These are phyloP conservation scores for Platanthera zijinensis DNA, from an alignment of 106 monocot species.

Conservation along the genomic window DNA sequence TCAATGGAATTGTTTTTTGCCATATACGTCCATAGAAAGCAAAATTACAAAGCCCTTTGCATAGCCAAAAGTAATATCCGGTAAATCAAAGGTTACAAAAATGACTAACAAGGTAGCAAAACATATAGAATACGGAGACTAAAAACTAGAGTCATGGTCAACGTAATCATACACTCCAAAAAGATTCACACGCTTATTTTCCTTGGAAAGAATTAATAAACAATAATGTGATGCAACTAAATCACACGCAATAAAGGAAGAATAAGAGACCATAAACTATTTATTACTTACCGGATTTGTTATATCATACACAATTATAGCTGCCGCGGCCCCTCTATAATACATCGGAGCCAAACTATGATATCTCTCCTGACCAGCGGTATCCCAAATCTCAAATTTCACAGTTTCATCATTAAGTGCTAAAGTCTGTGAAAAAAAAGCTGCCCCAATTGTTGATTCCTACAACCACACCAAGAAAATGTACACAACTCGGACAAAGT, in stretches of 20 bases:
- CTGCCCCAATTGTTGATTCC: slow-evolving; percentile 96
- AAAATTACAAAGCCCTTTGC: too few species aligned
- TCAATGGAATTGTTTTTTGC: too few species aligned
- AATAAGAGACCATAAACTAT: not conserved
- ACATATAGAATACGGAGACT: not conserved
- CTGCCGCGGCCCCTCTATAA: slow-evolving; percentile 91
- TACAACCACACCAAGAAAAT: slow-evolving; percentile 10
- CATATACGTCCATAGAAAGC: too few species aligned
- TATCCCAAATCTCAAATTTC: slow-evolving; percentile 98
- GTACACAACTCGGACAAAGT: not conserved
- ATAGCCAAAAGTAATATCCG: not conserved
- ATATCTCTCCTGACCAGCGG: slow-evolving; percentile 97
- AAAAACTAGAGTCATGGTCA: not conserved
- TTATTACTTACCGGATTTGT: slow-evolving; percentile 61
- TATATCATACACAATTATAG: slow-evolving; percentile 89
- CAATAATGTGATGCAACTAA: not conserved
- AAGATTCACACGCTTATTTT: not conserved
- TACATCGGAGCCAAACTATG: slow-evolving; percentile 98
- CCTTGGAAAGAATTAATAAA: not conserved
- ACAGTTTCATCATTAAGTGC: slow-evolving; percentile 69
- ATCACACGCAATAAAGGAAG: too few species aligned
- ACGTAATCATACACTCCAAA: not conserved
- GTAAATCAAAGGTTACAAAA: not conserved
- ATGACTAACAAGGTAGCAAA: not conserved
- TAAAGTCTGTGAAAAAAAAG: slow-evolving; percentile 71